phyloP scores from a whole-genome alignment of 1,284 basidiomycete genomes.

The Dichomitus squalens region DNA sequence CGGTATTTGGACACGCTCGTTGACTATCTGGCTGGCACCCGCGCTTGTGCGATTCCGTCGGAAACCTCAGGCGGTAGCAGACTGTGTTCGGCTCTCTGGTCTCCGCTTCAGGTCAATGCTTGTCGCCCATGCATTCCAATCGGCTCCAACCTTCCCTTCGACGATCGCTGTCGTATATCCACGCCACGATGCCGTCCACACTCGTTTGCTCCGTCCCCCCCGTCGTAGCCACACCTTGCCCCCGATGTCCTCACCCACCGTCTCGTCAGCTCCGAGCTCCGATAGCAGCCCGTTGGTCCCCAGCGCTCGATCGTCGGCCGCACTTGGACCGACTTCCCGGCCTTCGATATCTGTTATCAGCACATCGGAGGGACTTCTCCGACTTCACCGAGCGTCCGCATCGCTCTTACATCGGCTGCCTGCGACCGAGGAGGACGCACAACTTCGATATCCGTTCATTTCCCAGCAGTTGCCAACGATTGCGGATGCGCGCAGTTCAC shows the following conservation, averaged over 20 bases:
- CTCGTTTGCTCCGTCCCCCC: background rate
- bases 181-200: background rate
- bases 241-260: background rate
- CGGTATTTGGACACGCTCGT: background rate
- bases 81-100: slow-evolving; percentile 1
- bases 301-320: background rate
- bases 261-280: no score
- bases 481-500: background rate
- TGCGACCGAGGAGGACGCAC: background rate
- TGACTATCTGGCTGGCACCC: background rate
- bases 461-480: background rate
- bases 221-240: background rate
- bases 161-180: background rate
- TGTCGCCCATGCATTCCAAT: background rate
- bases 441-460: background rate
- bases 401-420: background rate
- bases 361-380: background rate
- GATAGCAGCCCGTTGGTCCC: background rate
- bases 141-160: background rate
- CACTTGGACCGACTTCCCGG: background rate
- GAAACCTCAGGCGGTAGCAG: background rate
- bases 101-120: background rate
- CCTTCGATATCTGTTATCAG: background rate
- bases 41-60: background rate
- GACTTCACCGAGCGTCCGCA: background rate